Conservation (phyloP, 2,329 filamentous ascomycete species). For the Aspergillaceae sp. region DNA sequence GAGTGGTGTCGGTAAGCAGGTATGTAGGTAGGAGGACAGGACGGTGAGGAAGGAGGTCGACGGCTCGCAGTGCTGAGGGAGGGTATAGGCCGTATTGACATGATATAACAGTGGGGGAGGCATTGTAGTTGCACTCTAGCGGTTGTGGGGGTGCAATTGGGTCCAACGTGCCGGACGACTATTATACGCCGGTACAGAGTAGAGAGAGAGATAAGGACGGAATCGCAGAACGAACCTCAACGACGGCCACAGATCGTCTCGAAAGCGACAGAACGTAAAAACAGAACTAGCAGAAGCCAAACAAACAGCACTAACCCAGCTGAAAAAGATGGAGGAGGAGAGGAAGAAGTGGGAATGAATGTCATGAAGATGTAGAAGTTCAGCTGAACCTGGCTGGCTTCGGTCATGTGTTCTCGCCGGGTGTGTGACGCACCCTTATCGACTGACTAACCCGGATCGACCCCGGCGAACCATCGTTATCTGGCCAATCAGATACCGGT, state of each 20-base stretch:
- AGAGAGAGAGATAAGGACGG: not conserved
- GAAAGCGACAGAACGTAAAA: not conserved
- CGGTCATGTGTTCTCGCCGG: not conserved
- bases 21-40: constrained; percentile 52
- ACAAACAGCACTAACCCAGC: too few relatives aligned
- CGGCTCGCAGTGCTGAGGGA: constrained; percentile 54
- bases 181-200: not conserved
- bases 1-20: constrained; percentile 56
- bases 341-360: too few relatives aligned
- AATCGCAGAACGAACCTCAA: not conserved
- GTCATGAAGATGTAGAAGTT: not conserved
- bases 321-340: too few relatives aligned
- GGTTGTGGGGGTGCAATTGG: not conserved
- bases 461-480: not conserved
- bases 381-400: not conserved
- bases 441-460: not conserved
- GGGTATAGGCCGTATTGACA: constrained; percentile 12
- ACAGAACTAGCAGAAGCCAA: not conserved
- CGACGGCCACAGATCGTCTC: not conserved
- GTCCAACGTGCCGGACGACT: not conserved
- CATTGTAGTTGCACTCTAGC: constrained; percentile 14
- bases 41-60: constrained; percentile 48
- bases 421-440: not conserved
- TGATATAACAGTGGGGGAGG: constrained; percentile 21
- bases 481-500: not conserved